Conservation (phyloP, 371 early-diverging fungal species). For the Mortierella sp. region DNA sequence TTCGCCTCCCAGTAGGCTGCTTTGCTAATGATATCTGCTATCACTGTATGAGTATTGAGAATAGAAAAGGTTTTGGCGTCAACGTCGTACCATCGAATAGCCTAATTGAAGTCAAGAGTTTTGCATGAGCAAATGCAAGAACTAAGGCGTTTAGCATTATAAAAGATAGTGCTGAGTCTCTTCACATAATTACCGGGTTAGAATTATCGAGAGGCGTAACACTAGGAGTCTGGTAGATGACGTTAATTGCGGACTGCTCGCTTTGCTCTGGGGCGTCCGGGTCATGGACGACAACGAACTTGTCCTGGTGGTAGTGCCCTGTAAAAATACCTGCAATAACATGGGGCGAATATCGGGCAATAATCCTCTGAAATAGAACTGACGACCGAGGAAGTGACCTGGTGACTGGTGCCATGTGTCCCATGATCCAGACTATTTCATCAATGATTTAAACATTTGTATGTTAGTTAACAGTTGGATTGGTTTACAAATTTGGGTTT, state of each 20-base stretch:
- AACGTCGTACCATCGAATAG: constrained; percentile 53
- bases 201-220: constrained; percentile 64
- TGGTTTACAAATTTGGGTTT: neutral
- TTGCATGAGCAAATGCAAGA: neutral
- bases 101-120: constrained; percentile 19
- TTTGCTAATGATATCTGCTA: constrained; percentile 35
- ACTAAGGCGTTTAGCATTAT: neutral
- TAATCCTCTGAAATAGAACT: constrained; percentile 67
- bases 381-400: constrained; percentile 66
- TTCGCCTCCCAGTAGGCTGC: constrained; percentile 40
- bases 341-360: constrained; percentile 71
- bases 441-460: neutral
- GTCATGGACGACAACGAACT: constrained; percentile 50
- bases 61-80: constrained; percentile 53
- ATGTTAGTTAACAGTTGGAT: neutral
- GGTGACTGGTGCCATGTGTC: constrained; percentile 68
- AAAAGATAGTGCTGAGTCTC: neutral
- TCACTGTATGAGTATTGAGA: constrained; percentile 37
- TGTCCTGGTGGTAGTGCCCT: constrained; percentile 69
- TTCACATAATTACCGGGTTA: constrained; percentile 60
- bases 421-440: constrained; percentile 69
- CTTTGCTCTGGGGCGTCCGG: constrained; percentile 46
- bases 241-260: constrained; percentile 60
- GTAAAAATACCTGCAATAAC: constrained; percentile 72
- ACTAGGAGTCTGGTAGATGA: constrained; percentile 67